Conservation (phyloP, 2,329 filamentous ascomycete genomes). For the Xylariaceae sp. region DNA sequence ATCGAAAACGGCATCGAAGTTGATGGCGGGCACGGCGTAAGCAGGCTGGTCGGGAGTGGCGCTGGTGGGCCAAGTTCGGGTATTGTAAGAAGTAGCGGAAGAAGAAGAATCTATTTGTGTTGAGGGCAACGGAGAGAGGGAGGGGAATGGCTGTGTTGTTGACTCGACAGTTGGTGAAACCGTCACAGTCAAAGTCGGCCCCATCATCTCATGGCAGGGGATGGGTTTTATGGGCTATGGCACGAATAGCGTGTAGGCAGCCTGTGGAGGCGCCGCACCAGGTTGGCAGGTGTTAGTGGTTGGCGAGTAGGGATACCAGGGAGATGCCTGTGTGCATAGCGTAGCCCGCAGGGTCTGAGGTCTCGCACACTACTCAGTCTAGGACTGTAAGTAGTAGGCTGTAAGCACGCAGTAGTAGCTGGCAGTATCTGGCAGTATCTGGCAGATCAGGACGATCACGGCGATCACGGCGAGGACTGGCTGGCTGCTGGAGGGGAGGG, state of each 20-base stretch:
- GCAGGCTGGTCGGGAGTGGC: slow-evolving; percentile 36
- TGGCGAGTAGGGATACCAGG: background rate
- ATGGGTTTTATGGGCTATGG: background rate
- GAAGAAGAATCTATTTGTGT: slow-evolving; percentile 14
- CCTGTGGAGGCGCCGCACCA: slow-evolving; percentile 4
- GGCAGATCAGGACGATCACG: too few relatives aligned
- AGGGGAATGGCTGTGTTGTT: slow-evolving; percentile 33
- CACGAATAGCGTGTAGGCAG: background rate
- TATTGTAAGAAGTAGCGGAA: slow-evolving; percentile 15
- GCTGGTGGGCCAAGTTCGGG: slow-evolving; percentile 30
- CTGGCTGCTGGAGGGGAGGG: background rate
- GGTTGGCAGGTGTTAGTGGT: background rate
- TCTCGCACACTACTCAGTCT: too few relatives aligned
- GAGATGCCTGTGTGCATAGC: background rate
- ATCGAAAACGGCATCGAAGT: slow-evolving; percentile 34
- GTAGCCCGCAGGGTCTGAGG: too few relatives aligned
- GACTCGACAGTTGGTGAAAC: slow-evolving; percentile 38
- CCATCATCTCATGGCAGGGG: slow-evolving; percentile 40
- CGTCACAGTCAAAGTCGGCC: slow-evolving; percentile 37
- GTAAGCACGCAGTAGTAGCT: background rate
- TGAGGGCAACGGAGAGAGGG: slow-evolving; percentile 31
- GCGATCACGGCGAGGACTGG: background rate
- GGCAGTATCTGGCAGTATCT: background rate
- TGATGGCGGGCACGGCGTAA: slow-evolving; percentile 51
- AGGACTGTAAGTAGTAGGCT: background rate